phyloP scores from a whole-genome alignment of 345 rosid species.

The Kandelia obovata region DNA sequence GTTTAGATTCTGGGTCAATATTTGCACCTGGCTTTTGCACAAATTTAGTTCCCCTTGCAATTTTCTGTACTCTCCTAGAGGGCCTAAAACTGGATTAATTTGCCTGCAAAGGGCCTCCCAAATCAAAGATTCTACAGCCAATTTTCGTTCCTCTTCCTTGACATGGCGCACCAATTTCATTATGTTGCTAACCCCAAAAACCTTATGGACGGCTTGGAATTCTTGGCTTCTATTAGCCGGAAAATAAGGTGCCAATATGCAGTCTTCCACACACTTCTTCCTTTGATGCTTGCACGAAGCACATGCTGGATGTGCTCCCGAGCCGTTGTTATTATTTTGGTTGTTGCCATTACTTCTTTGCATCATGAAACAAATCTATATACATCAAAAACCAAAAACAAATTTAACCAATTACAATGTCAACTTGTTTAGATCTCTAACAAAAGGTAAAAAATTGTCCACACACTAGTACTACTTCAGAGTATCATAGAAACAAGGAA shows the following conservation, averaged over 20 bases:
- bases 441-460: too few relatives aligned
- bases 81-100: constrained; percentile 59
- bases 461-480: not conserved
- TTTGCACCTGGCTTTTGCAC: constrained; percentile 32
- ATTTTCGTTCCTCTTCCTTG: constrained; percentile 42
- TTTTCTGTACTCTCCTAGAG: constrained; percentile 55
- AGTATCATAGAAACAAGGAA: not conserved
- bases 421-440: not conserved
- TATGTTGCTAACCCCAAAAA: constrained; percentile 55
- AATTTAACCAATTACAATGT: not conserved
- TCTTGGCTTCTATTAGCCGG: constrained; percentile 37
- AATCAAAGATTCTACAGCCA: constrained; percentile 53
- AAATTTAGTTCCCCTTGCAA: constrained; percentile 47
- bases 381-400: not conserved
- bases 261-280: constrained; percentile 48
- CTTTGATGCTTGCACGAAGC: constrained; percentile 70
- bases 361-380: constrained; percentile 19
- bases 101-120: constrained; percentile 83
- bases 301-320: constrained; percentile 39
- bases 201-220: constrained; percentile 49
- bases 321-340: not conserved
- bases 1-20: not conserved
- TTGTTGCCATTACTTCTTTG: constrained; percentile 3
- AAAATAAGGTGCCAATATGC: constrained; percentile 48
- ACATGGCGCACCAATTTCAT: constrained; percentile 48